Conservation (phyloP, 2,329 filamentous ascomycete genomes). For the Pseudovirgaria hyperparasitica region DNA sequence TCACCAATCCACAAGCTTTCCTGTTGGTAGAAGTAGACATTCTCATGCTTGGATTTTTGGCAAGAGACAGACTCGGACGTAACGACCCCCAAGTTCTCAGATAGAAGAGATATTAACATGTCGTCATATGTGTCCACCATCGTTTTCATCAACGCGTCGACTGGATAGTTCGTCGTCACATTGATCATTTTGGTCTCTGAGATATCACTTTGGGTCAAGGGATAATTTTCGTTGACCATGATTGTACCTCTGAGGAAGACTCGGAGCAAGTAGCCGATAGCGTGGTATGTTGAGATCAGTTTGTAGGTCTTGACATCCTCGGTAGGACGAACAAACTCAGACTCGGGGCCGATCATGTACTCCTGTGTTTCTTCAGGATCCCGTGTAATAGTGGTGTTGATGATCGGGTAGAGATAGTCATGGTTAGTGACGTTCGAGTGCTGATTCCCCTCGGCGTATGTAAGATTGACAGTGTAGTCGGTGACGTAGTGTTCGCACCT, state of each 20-base stretch:
- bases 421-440: constrained; percentile 11
- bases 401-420: constrained; percentile 16
- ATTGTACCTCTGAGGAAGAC: constrained; percentile 23
- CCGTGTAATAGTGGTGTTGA: constrained; percentile 16
- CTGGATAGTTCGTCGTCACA: constrained; percentile 14
- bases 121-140: constrained; percentile 23
- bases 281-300: constrained; percentile 18
- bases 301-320: constrained; percentile 16
- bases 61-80: constrained; percentile 13
- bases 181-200: constrained; percentile 21
- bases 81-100: constrained; percentile 17
- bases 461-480: constrained; percentile 22
- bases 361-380: constrained; percentile 7
- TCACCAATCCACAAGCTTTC: constrained; percentile 22
- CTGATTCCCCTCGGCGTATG: constrained; percentile 16
- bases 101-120: constrained; percentile 22
- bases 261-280: constrained; percentile 19
- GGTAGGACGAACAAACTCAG: constrained; percentile 14
- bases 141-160: constrained; percentile 13
- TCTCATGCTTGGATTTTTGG: constrained; percentile 13
- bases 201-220: constrained; percentile 20
- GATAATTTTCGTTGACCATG: constrained; percentile 11
- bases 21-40: constrained; percentile 19
- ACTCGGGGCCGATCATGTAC: constrained; percentile 9
- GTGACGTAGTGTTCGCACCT: constrained; percentile 22